Evolutionary conservation across 2,329 filamentous ascomycete genomes (phyloP), one percentile per base, ranked within the genome.

Genomic region (Pezicula neosporulosa): DNA sequence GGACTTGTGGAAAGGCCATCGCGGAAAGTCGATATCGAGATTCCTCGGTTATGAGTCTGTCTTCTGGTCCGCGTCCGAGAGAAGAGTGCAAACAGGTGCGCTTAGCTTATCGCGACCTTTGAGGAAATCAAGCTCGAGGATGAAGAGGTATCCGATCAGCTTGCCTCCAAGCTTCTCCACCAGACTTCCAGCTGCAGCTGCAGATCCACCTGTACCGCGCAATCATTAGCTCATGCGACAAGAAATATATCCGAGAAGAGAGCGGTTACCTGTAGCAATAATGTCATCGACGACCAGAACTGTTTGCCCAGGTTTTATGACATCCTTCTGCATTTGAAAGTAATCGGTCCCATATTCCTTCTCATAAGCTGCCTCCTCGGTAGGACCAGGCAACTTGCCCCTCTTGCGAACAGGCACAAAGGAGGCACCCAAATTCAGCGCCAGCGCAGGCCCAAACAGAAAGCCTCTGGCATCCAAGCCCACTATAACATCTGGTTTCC

Each of bases 311-410:
- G 83, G 79, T 74, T 88, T 86, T 65, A 99, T 86, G 42, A 87
- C 86, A 70, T 88, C 91, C 60, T 81, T 77, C 77, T 99, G 94
- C 77, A 99, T 95, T 80, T 97, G 90, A 77, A 99, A 97, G 68
- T 86, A 86, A 70, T 99, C 94, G 72, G 85, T 81, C 57, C 94
- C 94, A 67, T 99, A 99, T 73, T 99, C 94, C 80, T 99, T 99
- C 72, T 91, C 77, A 71, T 90, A 99, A 61, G 81, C 80, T 60
- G 91, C 91, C 50, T 89, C 95, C 66, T 88, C 85, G 64, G 88
- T 92, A 53, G 88, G 85, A 30, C 94, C 94, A 6, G 94, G 94
- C 61, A 99, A 82, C 81, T 99, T 99, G 69, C 94, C 94, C 78
- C 87, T 76, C 81, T 99, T 99, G 67, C 94, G 82, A 56, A 97